These are phyloP conservation scores for Pontederia crassipes DNA, from an alignment of 176 grass and related monocot genomes.

Conservation along the genomic window DNA sequence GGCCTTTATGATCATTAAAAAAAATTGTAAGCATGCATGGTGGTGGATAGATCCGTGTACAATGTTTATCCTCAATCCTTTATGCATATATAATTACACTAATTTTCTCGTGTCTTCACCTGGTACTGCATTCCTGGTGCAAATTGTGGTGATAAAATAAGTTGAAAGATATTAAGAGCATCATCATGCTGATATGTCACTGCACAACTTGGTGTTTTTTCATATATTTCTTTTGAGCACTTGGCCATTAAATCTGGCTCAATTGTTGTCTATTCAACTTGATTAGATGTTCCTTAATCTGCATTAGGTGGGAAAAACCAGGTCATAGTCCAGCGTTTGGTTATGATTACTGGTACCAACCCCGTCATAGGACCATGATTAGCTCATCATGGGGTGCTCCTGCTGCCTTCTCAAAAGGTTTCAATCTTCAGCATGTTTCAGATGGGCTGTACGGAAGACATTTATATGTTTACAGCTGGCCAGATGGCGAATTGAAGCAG, in stretches of 20 bases:
- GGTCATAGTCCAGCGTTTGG: constrained; percentile 76
- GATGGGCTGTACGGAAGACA: constrained; percentile 87
- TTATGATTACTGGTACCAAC: constrained; percentile 95
- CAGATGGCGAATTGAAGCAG: constrained; percentile 80
- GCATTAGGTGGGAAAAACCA: constrained; percentile 79
- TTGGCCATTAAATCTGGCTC: background rate
- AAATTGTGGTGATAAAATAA: too few relatives aligned
- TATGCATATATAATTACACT: background rate
- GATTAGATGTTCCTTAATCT: background rate
- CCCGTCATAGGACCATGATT: constrained; percentile 92
- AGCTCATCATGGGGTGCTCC: constrained; percentile 90
- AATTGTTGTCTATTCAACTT: background rate
- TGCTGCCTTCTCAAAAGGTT: constrained; percentile 57
- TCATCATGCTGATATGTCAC: too few relatives aligned
- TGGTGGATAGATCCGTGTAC: background rate
- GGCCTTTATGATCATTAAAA: too few relatives aligned
- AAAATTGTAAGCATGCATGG: background rate
- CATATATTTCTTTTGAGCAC: too few relatives aligned
- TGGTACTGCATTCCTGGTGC: too few relatives aligned
- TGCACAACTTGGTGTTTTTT: too few relatives aligned
- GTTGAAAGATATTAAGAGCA: too few relatives aligned
- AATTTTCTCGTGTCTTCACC: background rate
- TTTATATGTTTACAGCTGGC: constrained; percentile 84
- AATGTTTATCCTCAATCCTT: background rate
- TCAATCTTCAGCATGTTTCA: constrained; percentile 73